These are phyloP conservation scores for Leptographium radiaticola DNA, from an alignment of 2,329 filamentous ascomycete genomes.

Conservation along the genomic window DNA sequence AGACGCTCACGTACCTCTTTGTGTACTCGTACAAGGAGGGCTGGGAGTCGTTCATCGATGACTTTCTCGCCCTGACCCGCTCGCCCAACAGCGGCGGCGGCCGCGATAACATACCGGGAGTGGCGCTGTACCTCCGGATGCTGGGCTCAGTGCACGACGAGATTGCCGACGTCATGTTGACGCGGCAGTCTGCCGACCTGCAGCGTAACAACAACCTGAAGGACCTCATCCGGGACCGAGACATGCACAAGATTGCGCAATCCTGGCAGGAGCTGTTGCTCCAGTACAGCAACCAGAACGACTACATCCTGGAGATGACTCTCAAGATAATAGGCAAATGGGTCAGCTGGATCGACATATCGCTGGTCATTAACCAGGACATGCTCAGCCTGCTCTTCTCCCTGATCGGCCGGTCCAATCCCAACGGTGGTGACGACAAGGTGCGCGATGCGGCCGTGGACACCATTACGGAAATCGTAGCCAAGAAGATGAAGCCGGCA, in stretches of 20 bases:
- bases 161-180: slow-evolving; percentile 84
- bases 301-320: slow-evolving; percentile 71
- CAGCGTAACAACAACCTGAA: slow-evolving; percentile 84
- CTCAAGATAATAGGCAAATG: slow-evolving; percentile 88
- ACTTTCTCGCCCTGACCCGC: slow-evolving; percentile 67
- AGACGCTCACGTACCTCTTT: slow-evolving; percentile 91
- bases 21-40: slow-evolving; percentile 71
- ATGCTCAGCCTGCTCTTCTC: slow-evolving; percentile 79
- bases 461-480: slow-evolving; percentile 87
- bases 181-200: slow-evolving; percentile 62
- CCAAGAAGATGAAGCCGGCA: slow-evolving; percentile 90
- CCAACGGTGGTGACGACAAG: slow-evolving; percentile 54
- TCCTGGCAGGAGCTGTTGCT: slow-evolving; percentile 88
- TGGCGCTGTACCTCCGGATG: slow-evolving; percentile 79
- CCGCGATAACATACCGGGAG: slow-evolving; percentile 60
- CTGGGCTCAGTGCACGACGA: slow-evolving; percentile 89
- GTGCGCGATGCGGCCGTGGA: slow-evolving; percentile 87
- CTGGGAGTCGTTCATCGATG: slow-evolving; percentile 85
- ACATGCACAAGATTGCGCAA: slow-evolving; percentile 75
- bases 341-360: slow-evolving; percentile 98
- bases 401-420: slow-evolving; percentile 63
- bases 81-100: slow-evolving; percentile 43
- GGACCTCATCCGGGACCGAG: slow-evolving; percentile 73
- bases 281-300: slow-evolving; percentile 58
- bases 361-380: slow-evolving; percentile 76